Evolutionary conservation across 2,329 filamentous ascomycete genomes (phyloP).

Genomic region (Peltaster fructicola): DNA sequence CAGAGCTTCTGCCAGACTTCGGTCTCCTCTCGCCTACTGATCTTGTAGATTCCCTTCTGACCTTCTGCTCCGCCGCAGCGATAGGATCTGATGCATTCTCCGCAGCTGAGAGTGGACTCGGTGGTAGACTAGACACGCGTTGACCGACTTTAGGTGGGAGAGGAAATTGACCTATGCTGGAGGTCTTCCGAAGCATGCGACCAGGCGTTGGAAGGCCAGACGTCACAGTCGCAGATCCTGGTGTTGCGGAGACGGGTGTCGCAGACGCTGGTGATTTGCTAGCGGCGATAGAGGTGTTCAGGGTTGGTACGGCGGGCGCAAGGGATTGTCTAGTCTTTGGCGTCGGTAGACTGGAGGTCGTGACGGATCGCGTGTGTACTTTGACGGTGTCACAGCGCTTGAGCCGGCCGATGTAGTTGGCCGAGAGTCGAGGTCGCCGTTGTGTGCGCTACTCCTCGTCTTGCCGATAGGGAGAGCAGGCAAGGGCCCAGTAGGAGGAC

Average conservation of each 20-base stretch:
- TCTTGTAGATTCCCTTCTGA: no score
- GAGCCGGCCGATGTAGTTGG: conserved; percentile 11
- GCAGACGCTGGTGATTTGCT: conserved; percentile 2
- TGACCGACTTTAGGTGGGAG: conserved; percentile 59
- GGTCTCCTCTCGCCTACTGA: conserved; percentile 13
- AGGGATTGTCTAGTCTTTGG: conserved; percentile 23
- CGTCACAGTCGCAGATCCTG: no score
- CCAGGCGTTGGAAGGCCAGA: conserved; percentile 22
- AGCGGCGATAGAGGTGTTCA: conserved; percentile 24
- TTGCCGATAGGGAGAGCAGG: conserved; percentile 59
- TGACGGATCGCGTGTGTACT: conserved; percentile 16
- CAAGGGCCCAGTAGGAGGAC: conserved; percentile 54
- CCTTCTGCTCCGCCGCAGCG: conserved; percentile 18
- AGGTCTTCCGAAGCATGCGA: conserved; percentile 64
- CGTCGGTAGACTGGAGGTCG: conserved; percentile 37
- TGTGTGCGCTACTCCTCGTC: conserved; percentile 39
- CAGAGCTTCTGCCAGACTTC: conserved; percentile 14
- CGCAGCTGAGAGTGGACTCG: conserved; percentile 31
- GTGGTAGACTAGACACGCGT: conserved; percentile 43
- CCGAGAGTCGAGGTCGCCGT: conserved; percentile 11
- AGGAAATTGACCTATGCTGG: conserved; percentile 88
- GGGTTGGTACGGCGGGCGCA: conserved; percentile 35
- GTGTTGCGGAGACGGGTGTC: conserved; percentile 5
- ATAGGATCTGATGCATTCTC: conserved; percentile 24
- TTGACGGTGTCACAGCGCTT: conserved; percentile 26